Evolutionary conservation across 2,329 filamentous ascomycete genomes (phyloP).

Genomic region (Xylariaceae sp.): DNA sequence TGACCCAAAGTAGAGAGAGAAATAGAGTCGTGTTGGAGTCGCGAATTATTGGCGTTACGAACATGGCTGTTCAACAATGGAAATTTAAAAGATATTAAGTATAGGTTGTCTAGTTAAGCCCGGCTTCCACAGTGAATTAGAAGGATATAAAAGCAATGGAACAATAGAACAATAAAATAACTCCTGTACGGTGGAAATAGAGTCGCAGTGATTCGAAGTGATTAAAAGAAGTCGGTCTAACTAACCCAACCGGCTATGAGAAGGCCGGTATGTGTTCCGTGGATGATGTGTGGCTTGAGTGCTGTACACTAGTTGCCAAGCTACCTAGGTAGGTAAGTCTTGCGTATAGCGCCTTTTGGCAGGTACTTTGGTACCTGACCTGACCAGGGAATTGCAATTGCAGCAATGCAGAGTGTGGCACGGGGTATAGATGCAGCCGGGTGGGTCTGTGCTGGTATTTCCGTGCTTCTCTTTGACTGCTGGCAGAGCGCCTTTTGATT

Average conservation of each 20-base stretch:
- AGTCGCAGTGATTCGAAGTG: background rate
- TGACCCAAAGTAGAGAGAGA: background rate
- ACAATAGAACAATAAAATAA: background rate
- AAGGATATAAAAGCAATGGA: too few species aligned
- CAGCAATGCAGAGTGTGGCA: conserved; percentile 9
- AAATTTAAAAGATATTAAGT: conserved; percentile 9
- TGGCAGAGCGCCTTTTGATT: conserved; percentile 17
- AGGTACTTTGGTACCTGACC: conserved; percentile 16
- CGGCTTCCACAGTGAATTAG: background rate
- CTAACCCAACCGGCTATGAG: too few species aligned
- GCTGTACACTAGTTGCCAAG: too few species aligned
- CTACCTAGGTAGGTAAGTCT: too few species aligned
- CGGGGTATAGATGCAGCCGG: conserved; percentile 16
- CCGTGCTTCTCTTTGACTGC: background rate
- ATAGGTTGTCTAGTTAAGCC: background rate
- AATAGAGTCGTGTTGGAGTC: background rate
- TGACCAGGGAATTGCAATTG: background rate
- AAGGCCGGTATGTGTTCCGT: background rate
- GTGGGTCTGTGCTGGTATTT: conserved; percentile 15
- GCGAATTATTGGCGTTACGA: background rate
- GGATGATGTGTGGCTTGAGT: background rate
- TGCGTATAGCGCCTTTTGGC: too few species aligned
- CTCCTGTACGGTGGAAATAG: background rate
- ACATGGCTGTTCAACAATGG: background rate
- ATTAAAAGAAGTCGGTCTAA: too few species aligned